A percentile compares a stretch with the other conserved stretches of the same genome.
Conservation (phyloP, 148 eudicot species). For the Silene conica region DNA sequence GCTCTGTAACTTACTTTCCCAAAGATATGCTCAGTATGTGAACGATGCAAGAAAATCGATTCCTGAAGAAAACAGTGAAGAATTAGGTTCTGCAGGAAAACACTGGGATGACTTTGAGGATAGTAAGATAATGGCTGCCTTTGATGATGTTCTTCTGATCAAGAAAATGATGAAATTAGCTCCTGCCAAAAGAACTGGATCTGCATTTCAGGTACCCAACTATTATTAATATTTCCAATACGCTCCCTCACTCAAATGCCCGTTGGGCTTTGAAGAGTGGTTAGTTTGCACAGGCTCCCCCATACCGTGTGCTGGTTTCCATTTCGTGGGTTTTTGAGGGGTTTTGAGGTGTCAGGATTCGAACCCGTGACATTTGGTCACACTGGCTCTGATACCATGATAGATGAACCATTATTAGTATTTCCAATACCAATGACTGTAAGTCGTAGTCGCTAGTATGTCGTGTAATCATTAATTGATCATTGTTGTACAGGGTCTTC, state of each 20-base stretch:
- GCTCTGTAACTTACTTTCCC: constrained; percentile 69
- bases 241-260: no score
- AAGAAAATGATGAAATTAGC: constrained; percentile 36
- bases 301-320: no score
- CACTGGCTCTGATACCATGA: no score
- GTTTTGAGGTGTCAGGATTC: no score
- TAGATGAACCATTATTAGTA: no score
- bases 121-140: constrained; percentile 39
- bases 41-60: constrained; percentile 28
- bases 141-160: constrained; percentile 58
- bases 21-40: constrained; percentile 60
- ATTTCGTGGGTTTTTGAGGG: no score
- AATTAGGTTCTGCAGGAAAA: constrained; percentile 20
- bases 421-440: no score
- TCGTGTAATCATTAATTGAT: neutral
- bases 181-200: constrained; percentile 36
- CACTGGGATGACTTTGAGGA: constrained; percentile 79
- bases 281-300: no score
- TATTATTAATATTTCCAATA: no score
- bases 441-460: constrained; percentile 5
- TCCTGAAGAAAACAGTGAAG: constrained; percentile 28
- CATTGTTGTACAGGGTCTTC: constrained; percentile 36
- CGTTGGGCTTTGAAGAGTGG: no score
- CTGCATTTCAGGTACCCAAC: constrained; percentile 34
- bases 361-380: no score